phyloP scores from a whole-genome alignment of 306 rosid species.

The Bauhinia variegata region DNA sequence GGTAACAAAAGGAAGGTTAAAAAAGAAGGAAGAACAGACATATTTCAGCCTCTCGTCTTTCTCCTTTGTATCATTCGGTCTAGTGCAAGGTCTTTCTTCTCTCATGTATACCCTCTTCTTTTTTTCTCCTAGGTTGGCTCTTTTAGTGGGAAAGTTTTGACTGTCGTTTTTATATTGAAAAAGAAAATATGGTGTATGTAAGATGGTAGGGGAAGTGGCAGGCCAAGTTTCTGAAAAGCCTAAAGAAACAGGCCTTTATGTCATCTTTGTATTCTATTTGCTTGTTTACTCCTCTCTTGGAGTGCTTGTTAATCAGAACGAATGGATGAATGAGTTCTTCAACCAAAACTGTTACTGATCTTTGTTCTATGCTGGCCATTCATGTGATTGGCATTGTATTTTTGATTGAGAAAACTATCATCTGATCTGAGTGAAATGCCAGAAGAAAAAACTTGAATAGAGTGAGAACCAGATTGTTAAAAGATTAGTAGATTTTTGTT shows the following conservation, averaged over 20 bases:
- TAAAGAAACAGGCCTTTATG: conserved; percentile 62
- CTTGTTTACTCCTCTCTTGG: conserved; percentile 66
- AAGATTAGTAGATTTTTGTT: no score
- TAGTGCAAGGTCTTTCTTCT: conserved; percentile 42
- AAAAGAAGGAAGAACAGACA: not conserved
- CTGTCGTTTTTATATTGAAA: conserved; percentile 43
- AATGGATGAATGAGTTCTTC: conserved; percentile 36
- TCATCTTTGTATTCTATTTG: conserved; percentile 62
- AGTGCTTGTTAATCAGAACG: conserved; percentile 61
- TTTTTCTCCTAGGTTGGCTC: conserved; percentile 38
- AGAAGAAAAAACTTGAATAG: no score
- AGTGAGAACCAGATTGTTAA: no score
- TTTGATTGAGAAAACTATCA: no score
- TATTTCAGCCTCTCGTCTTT: conserved; percentile 7
- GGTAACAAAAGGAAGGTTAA: not conserved
- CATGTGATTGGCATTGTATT: no score
- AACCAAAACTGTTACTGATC: no score
- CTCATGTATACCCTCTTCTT: conserved; percentile 46
- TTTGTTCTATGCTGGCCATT: no score
- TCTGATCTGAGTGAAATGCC: no score
- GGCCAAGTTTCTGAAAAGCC: conserved; percentile 70
- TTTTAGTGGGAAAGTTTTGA: conserved; percentile 90
- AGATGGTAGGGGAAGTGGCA: conserved; percentile 59
- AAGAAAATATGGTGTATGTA: conserved; percentile 73
- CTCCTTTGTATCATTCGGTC: conserved; percentile 59